These are phyloP conservation scores for Penicillium sp. DNA, from an alignment of 2,329 filamentous ascomycete genomes.

Conservation along the genomic window DNA sequence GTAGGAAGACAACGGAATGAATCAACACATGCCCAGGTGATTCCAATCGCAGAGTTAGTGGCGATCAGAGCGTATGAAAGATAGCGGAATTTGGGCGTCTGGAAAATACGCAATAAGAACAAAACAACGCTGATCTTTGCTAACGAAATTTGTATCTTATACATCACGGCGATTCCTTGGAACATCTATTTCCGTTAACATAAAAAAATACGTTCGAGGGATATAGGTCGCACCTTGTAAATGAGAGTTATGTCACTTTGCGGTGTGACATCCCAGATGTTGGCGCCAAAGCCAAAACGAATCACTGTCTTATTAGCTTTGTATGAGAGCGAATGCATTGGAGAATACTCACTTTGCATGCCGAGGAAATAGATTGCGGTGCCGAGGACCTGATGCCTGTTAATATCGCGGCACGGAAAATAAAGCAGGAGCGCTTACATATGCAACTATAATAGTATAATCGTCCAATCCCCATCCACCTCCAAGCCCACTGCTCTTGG, in stretches of 20 bases:
- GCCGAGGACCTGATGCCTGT: not conserved
- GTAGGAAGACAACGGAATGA: not conserved
- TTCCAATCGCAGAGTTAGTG: not conserved
- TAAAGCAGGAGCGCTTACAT: too few relatives aligned
- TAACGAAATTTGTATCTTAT: not conserved
- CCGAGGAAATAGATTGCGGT: not conserved
- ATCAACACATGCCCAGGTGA: not conserved
- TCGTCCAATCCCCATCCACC: conserved; percentile 22
- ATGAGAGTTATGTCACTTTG: not conserved
- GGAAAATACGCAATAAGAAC: not conserved
- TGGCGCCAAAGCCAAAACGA: not conserved
- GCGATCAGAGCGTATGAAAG: not conserved
- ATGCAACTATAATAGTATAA: conserved; percentile 21
- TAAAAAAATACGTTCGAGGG: too few relatives aligned
- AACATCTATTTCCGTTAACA: not conserved
- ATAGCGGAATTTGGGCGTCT: not conserved
- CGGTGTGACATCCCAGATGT: not conserved
- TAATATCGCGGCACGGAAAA: too few relatives aligned
- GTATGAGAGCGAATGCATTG: not conserved
- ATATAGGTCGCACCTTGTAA: not conserved
- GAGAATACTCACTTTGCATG: not conserved
- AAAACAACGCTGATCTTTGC: not conserved
- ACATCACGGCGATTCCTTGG: not conserved
- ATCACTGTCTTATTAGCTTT: not conserved
- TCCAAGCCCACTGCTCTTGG: conserved; percentile 15